Evolutionary conservation across 768 basidiomycete species (phyloP).

Genomic region (Galerina marginata): DNA sequence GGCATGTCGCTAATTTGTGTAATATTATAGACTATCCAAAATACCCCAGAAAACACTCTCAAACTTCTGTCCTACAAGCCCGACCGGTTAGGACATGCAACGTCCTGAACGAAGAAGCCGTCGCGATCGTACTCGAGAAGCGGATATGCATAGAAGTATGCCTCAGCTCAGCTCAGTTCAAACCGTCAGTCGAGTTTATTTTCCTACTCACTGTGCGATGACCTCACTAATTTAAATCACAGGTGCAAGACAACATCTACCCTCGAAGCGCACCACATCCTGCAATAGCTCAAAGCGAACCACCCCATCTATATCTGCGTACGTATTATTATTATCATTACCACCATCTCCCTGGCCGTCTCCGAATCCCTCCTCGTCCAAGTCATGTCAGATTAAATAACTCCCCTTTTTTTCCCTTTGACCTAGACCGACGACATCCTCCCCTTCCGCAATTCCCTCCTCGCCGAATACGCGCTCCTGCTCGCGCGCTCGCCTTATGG

Average conservation of each 20-base stretch:
- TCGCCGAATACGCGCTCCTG: constrained; percentile 81
- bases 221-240: too few relatives aligned
- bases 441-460: constrained; percentile 74
- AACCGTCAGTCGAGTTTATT: constrained; percentile 54
- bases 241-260: constrained; percentile 73
- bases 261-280: constrained; percentile 76
- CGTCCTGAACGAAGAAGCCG: constrained; percentile 69
- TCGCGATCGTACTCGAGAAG: constrained; percentile 54
- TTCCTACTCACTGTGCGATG: too few relatives aligned
- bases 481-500: constrained; percentile 75
- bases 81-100: constrained; percentile 79
- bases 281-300: constrained; percentile 61
- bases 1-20: too few relatives aligned
- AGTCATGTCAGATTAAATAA: not conserved
- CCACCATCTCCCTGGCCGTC: not conserved
- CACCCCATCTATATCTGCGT: constrained; percentile 84
- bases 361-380: too few relatives aligned
- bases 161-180: constrained; percentile 80
- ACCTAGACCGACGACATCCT: constrained; percentile 81
- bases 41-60: constrained; percentile 62
- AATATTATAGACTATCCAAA: constrained; percentile 45
- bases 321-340: constrained; percentile 28
- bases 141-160: constrained; percentile 80
- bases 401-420: not conserved
- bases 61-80: constrained; percentile 66